Percentiles rank a stretch among this genome's conserved stretches.
phyloP scores from a whole-genome alignment of 2,329 filamentous ascomycete species.

The Colletotrichum truncatum region DNA sequence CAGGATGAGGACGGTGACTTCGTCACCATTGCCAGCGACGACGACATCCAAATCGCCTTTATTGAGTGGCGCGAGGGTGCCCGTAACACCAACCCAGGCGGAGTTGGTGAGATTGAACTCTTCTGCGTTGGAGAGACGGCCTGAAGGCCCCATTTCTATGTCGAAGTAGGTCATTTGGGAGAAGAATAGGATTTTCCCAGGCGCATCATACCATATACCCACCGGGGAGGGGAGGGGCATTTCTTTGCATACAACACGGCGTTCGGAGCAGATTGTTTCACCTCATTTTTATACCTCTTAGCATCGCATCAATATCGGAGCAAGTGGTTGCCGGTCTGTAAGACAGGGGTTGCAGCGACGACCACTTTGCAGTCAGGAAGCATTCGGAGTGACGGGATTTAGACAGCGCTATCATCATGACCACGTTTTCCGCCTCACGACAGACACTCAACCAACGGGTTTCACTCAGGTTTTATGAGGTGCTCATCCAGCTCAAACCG shows the following conservation, averaged over 20 bases:
- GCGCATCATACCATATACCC: constrained; percentile 33
- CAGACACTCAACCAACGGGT: not conserved
- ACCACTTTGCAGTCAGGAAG: constrained; percentile 19
- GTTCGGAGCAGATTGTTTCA: constrained; percentile 31
- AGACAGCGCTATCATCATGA: constrained; percentile 28
- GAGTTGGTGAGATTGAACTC: constrained; percentile 89
- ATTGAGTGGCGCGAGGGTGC: constrained; percentile 87
- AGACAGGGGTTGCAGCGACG: constrained; percentile 1
- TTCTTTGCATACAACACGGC: constrained; percentile 32
- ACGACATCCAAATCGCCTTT: constrained; percentile 96
- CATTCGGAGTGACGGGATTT: constrained; percentile 26
- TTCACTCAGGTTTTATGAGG: not conserved
- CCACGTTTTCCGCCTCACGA: not conserved
- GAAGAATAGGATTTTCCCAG: constrained; percentile 22
- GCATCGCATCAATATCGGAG: constrained; percentile 24
- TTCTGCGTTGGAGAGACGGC: constrained; percentile 72
- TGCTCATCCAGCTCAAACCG: not conserved
- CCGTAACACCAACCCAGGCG: constrained; percentile 66
- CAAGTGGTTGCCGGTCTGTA: constrained; percentile 9
- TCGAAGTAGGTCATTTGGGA: constrained; percentile 22
- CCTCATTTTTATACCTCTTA: constrained; percentile 28
- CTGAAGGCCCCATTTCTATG: constrained; percentile 29
- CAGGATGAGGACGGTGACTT: constrained; percentile 92
- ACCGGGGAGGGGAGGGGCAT: constrained; percentile 29
- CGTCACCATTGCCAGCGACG: constrained; percentile 93